A percentile compares a stretch with the other conserved stretches of the same genome.
These are phyloP conservation scores for Tylopilus subfusipes DNA, from an alignment of 768 basidiomycete species.

Conservation along the genomic window DNA sequence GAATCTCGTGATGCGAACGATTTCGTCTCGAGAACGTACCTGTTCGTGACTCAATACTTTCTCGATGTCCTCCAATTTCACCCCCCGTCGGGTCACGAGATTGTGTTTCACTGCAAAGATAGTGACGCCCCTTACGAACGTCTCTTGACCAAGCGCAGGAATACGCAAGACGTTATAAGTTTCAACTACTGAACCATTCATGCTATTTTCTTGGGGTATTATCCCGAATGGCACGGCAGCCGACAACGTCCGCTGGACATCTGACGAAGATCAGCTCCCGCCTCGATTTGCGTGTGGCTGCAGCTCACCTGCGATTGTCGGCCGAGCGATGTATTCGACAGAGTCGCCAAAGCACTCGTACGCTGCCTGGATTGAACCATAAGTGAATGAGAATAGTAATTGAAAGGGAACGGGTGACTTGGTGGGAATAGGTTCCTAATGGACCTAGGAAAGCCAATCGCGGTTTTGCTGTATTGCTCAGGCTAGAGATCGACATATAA, in stretches of 20 bases:
- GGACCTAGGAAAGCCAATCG: slow-evolving; percentile 61
- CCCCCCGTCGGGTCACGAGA: slow-evolving; percentile 60
- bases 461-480: slow-evolving; percentile 15
- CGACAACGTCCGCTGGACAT: slow-evolving; percentile 54
- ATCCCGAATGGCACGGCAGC: slow-evolving; percentile 47
- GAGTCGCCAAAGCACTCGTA: slow-evolving; percentile 42
- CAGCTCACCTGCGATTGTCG: slow-evolving; percentile 40
- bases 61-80: slow-evolving; percentile 50
- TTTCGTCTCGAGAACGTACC: slow-evolving; percentile 36
- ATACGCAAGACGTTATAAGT: slow-evolving; percentile 63
- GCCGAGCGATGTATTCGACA: slow-evolving; percentile 41
- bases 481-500: slow-evolving; percentile 7
- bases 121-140: slow-evolving; percentile 58
- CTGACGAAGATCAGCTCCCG: slow-evolving; percentile 36
- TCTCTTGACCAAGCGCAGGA: slow-evolving; percentile 35
- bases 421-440: slow-evolving; percentile 69
- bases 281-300: not conserved
- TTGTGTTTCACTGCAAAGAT: slow-evolving; percentile 64
- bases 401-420: slow-evolving; percentile 33
- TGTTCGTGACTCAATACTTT: slow-evolving; percentile 77
- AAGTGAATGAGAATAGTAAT: slow-evolving; percentile 20
- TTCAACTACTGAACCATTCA: slow-evolving; percentile 69
- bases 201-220: slow-evolving; percentile 80
- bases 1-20: not conserved
- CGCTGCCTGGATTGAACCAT: slow-evolving; percentile 38